Conservation (phyloP, 768 basidiomycete species). For the Tubosaeta sp. region DNA sequence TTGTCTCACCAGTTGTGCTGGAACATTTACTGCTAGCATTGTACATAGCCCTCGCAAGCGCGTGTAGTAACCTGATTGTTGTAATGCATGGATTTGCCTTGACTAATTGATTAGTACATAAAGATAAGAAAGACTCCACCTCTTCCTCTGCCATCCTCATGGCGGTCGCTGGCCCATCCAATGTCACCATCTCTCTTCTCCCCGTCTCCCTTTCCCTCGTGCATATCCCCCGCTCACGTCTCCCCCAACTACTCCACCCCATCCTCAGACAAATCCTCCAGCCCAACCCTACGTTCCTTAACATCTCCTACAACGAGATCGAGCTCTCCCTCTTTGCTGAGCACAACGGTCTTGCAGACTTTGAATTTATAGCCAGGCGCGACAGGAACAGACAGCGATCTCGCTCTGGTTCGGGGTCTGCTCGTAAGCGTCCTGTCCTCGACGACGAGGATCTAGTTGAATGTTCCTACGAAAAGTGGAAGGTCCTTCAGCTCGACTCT, state of each 20-base stretch:
- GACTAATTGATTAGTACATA: neutral
- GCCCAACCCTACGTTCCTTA: conserved; percentile 64
- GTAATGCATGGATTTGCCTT: conserved; percentile 4
- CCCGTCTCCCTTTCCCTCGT: conserved; percentile 69
- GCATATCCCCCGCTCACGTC: conserved; percentile 68
- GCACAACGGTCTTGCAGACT: conserved; percentile 50
- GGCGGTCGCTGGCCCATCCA: conserved; percentile 23
- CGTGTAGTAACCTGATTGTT: conserved; percentile 10
- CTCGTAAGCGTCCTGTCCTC: conserved; percentile 20
- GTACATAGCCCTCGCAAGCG: neutral
- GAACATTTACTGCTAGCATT: conserved; percentile 1
- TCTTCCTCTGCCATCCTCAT: conserved; percentile 18
- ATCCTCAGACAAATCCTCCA: conserved; percentile 68
- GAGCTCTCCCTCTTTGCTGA: conserved; percentile 76
- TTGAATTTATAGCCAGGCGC: conserved; percentile 55
- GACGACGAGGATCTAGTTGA: conserved; percentile 50
- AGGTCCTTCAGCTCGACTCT: conserved; percentile 76
- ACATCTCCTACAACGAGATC: conserved; percentile 73
- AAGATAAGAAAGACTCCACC: conserved; percentile 6
- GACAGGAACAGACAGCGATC: conserved; percentile 48
- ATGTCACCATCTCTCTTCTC: conserved; percentile 64
- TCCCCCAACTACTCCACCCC: conserved; percentile 52
- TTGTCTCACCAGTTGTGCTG: conserved; percentile 21
- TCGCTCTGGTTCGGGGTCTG: conserved; percentile 35
- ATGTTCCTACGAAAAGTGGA: conserved; percentile 72